Evolutionary conservation across 1,139 yeast species (phyloP).

Genomic region (Taphrina pruni): DNA sequence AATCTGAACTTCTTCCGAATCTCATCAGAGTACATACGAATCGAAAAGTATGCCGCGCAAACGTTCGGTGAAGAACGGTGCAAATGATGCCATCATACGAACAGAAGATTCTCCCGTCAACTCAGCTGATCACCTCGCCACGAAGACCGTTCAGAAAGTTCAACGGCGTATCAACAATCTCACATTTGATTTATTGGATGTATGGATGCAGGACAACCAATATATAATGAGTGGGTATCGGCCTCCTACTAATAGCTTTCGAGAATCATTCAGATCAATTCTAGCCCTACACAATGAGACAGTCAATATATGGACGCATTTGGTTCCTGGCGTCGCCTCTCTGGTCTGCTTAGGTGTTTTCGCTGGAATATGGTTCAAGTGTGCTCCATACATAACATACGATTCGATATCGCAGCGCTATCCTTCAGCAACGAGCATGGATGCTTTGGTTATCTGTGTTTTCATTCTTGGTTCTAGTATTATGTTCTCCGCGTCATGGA

Average conservation of each 20-base stretch:
- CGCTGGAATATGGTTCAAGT: background rate
- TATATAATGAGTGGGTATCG: conserved; percentile 77
- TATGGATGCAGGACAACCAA: conserved; percentile 88
- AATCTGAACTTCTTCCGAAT: too few species aligned
- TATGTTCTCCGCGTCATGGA: conserved; percentile 75
- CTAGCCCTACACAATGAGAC: conserved; percentile 82
- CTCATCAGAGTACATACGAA: too few species aligned
- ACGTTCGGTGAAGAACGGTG: too few species aligned
- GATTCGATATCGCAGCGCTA: conserved; percentile 3
- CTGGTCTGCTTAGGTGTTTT: background rate
- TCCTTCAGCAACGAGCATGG: conserved; percentile 50
- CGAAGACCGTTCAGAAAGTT: background rate
- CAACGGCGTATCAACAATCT: conserved; percentile 31
- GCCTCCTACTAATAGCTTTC: conserved; percentile 65
- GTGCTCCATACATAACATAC: background rate
- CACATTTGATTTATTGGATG: conserved; percentile 63
- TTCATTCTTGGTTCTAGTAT: conserved; percentile 61
- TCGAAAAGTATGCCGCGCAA: too few species aligned
- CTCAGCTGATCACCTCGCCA: too few species aligned
- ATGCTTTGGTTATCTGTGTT: conserved; percentile 55
- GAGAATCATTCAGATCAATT: conserved; percentile 62
- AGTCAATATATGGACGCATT: conserved; percentile 78
- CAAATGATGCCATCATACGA: too few species aligned
- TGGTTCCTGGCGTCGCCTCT: conserved; percentile 61
- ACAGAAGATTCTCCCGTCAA: too few species aligned